phyloP scores from a whole-genome alignment of 2,329 filamentous ascomycete species.

The Ophiostoma sp. region DNA sequence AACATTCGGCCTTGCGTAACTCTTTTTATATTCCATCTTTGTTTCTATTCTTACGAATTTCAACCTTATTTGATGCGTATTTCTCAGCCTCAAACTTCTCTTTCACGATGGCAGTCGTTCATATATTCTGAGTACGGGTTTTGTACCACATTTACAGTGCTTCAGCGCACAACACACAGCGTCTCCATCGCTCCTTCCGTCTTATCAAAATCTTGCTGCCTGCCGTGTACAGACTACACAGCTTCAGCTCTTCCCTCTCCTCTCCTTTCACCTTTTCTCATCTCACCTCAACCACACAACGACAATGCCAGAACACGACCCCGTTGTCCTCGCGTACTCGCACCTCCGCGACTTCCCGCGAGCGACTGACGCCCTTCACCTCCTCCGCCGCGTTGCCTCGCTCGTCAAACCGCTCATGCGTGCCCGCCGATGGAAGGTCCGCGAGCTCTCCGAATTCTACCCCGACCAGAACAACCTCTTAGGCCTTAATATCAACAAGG shows the following conservation, averaged over 20 bases:
- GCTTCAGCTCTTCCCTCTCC: background rate
- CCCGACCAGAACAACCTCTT: slow-evolving; percentile 72
- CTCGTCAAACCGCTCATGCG: slow-evolving; percentile 95
- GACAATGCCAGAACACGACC: slow-evolving; percentile 47
- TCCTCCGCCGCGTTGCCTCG: slow-evolving; percentile 78
- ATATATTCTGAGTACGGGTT: background rate
- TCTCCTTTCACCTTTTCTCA: no score
- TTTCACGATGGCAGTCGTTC: background rate
- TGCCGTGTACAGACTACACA: background rate
- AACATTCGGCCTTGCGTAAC: background rate
- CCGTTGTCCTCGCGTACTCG: slow-evolving; percentile 49
- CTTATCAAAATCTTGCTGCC: slow-evolving; percentile 11
- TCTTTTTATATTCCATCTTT: background rate
- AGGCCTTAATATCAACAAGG: slow-evolving; percentile 75
- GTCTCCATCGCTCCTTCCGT: background rate
- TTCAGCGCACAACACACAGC: background rate
- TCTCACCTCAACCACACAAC: background rate
- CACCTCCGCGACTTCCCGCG: slow-evolving; percentile 51
- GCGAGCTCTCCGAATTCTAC: slow-evolving; percentile 80
- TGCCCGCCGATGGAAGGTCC: slow-evolving; percentile 77
- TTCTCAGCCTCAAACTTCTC: background rate
- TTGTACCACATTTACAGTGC: background rate
- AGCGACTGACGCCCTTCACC: slow-evolving; percentile 54
- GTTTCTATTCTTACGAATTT: background rate
- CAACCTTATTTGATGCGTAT: background rate